Base-by-base conservation (phyloP, 2,329 filamentous ascomycete genomes). In the Neofusicoccum kwambonambiense region DNA sequence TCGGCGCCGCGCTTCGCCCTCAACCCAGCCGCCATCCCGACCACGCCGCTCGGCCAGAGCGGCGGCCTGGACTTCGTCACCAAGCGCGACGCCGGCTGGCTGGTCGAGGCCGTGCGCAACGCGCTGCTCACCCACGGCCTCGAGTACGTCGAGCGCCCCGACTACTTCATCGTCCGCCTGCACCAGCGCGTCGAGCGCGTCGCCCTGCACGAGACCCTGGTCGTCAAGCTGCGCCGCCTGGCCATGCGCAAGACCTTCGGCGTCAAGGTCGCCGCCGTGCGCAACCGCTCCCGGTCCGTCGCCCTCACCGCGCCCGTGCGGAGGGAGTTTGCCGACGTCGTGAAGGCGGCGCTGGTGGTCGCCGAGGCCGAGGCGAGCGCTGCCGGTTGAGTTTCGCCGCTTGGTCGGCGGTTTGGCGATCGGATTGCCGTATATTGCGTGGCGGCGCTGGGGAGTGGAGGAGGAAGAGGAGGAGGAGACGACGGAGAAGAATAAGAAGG, bases 41-140 rank as follows among this genome's bases (percentile, higher is more conserved):
- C 66, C 11, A 67, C 66, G 5, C 65, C 68, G 8, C 60, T 75
- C 3, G 67, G 69, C 8, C 65, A 69, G 15, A 70, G 69, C 2
- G 74, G 72, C 49, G 66, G 69, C n/a, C 67, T 75, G 11, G 67
- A 71, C 35, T 74, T 69, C 65, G 62, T 70, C 8, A 74, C 71
- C 4, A 73, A 72, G 62, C 65, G 69, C 57, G 66, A 69, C 41
- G 66, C 67, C 17, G 45, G 31, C 31, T 76, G 74, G 73, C 66
- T 76, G 12, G 68, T 74, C 19, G 66, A 71, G 50, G 68, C 69
- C 0, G 67, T 75, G 17, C 67, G 70, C 61, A 58, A 63, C 49
- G 68, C 67, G 3, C 67, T 76, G 12, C 56, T 67, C n/a, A 68
- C 70, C 2, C 61, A 72, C 41, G 69, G 67, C 8, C 70, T 76